Evolutionary conservation across 371 early-diverging fungal genomes (phyloP).

Genomic region (Circinella umbellata): DNA sequence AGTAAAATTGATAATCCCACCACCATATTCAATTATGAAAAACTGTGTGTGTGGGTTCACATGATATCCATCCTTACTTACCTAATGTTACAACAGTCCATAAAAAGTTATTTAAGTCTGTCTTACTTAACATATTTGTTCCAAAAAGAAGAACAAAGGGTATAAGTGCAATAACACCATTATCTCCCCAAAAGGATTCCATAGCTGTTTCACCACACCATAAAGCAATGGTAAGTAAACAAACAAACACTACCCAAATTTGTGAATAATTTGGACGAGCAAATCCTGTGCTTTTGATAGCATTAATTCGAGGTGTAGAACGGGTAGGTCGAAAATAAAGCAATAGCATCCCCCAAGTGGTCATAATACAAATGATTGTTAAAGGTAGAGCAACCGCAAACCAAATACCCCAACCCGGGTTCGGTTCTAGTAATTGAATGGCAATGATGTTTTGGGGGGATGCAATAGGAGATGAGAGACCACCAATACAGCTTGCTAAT

Average conservation of each 20-base stretch:
- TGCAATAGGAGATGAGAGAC: slow-evolving; percentile 94
- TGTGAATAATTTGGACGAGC: slow-evolving; percentile 41
- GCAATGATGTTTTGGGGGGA: slow-evolving; percentile 95
- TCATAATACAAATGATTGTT: slow-evolving; percentile 67
- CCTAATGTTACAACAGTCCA: slow-evolving; percentile 79
- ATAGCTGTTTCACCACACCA: slow-evolving; percentile 87
- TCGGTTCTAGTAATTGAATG: slow-evolving; percentile 81
- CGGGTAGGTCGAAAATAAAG: slow-evolving; percentile 64
- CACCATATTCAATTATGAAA: neutral
- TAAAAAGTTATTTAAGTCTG: slow-evolving; percentile 91
- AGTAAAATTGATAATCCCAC: neutral
- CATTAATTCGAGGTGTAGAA: slow-evolving; percentile 23
- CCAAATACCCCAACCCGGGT: slow-evolving; percentile 88
- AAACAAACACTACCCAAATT: slow-evolving; percentile 59
- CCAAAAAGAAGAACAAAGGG: slow-evolving; percentile 91
- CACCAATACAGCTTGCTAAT: slow-evolving; percentile 92
- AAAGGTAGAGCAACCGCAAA: slow-evolving; percentile 78
- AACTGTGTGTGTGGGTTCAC: neutral
- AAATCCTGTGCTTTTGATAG: slow-evolving; percentile 52
- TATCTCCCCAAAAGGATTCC: slow-evolving; percentile 81
- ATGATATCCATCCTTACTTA: neutral
- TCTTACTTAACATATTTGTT: slow-evolving; percentile 88
- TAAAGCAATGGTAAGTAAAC: slow-evolving; percentile 71
- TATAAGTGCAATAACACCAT: slow-evolving; percentile 91
- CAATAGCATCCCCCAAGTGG: slow-evolving; percentile 82